A percentile compares a stretch with the other conserved stretches of the same genome.
Conservation (phyloP, 2,329 filamentous ascomycete species). For the Helotiales sp. region DNA sequence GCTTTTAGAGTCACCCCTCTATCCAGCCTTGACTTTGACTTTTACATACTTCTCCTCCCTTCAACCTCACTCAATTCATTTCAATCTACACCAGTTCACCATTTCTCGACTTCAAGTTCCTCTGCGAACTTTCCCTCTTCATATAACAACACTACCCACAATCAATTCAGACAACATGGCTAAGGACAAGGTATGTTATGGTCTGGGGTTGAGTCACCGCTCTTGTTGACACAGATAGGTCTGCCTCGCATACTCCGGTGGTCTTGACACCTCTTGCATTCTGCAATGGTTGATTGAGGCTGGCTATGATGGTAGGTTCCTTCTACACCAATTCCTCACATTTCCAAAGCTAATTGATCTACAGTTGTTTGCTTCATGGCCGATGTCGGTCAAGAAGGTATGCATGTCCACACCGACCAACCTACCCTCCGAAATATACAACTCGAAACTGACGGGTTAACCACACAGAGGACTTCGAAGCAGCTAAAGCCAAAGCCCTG, state of each 20-base stretch:
- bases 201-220: conserved; percentile 10
- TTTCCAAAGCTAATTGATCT: conserved; percentile 11
- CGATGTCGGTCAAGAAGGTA: conserved; percentile 71
- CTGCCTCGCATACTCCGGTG: conserved; percentile 51
- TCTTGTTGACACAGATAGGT: conserved; percentile 41
- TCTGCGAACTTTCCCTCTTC: background rate
- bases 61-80: background rate
- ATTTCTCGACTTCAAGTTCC: background rate
- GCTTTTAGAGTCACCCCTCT: conserved; percentile 7
- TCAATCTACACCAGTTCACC: background rate
- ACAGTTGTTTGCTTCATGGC: conserved; percentile 57
- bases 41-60: background rate
- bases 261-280: conserved; percentile 52
- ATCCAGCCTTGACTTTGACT: background rate
- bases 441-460: background rate
- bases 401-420: conserved; percentile 1
- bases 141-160: background rate
- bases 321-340: background rate
- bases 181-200: conserved; percentile 36
- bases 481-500: conserved; percentile 72
- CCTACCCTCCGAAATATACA: background rate
- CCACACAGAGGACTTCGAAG: conserved; percentile 68
- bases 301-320: conserved; percentile 50
- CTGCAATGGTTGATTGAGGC: conserved; percentile 52
- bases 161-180: conserved; percentile 32